Conservation (phyloP, 169 alveolate genomes). For the Besnoitia besnoiti region DNA sequence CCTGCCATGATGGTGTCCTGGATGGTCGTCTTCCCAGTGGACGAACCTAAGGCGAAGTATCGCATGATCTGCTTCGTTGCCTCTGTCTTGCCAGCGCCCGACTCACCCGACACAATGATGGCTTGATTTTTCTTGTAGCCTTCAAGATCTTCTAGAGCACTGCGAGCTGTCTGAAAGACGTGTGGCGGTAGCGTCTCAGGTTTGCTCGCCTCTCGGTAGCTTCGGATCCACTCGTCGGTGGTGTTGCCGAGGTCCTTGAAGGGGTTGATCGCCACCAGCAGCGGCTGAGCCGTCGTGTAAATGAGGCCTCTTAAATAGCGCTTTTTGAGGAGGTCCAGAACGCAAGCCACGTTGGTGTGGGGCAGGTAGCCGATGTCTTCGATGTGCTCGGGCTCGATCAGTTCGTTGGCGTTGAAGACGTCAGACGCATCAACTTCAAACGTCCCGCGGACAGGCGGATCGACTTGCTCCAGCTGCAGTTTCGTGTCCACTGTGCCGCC, state of each 20-base stretch:
- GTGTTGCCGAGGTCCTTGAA: constrained; percentile 88
- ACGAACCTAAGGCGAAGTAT: constrained; percentile 50
- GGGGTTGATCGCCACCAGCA: constrained; percentile 90
- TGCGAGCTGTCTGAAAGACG: constrained; percentile 82
- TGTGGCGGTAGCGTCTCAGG: constrained; percentile 82
- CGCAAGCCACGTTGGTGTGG: constrained; percentile 89
- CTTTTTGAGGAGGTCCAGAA: constrained; percentile 80
- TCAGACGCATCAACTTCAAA: constrained; percentile 19
- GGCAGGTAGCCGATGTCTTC: constrained; percentile 90
- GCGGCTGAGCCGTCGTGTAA: constrained; percentile 91
- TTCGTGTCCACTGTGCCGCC: constrained; percentile 40
- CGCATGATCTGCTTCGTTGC: constrained; percentile 83
- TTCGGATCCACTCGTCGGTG: constrained; percentile 79
- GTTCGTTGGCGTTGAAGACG: constrained; percentile 66
- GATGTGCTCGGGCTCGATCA: constrained; percentile 81
- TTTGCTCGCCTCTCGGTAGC: constrained; percentile 79
- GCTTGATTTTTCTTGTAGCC: constrained; percentile 50
- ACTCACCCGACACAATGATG: constrained; percentile 85
- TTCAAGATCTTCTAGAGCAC: constrained; percentile 48
- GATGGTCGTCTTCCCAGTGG: constrained; percentile 12
- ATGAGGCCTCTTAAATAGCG: constrained; percentile 31
- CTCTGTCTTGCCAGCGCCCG: constrained; percentile 99
- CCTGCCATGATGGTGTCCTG: constrained; percentile 82
- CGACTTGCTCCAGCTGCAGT: constrained; percentile 30
- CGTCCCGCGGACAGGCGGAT: constrained; percentile 43